Evolutionary conservation across 2,329 filamentous ascomycete genomes (phyloP), one percentile per base, ranked within the genome.

Genomic region (Calonectria montana): DNA sequence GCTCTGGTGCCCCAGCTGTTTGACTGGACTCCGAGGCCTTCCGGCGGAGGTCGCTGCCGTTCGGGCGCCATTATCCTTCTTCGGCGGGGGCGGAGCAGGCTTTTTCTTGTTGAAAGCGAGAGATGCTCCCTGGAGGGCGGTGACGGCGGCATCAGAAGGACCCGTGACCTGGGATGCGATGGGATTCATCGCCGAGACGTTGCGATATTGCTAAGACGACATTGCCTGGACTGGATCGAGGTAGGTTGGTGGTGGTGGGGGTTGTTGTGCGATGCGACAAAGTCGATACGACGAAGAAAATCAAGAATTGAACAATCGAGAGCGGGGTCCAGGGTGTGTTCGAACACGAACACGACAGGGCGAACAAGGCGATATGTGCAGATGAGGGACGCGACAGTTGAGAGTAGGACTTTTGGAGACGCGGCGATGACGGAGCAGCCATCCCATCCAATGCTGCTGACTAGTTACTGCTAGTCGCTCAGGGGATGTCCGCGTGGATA

Each of bases 91-190:
- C 25, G 76, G 74, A 45, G 75, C 75, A 12, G 79, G 78, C 63
- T 79, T 78, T 37, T 79, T 82, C 59, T 85, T 86, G 74, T 84
- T 83, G 73, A 91, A 91, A 23, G 89, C 89, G 29, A 91, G 84
- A 13, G 87, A 87, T 12, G 89, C 89, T 65, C 89, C 89, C 70
- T 83, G 86, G 68, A 91, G 82, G 62, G 88, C 88, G 61, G 88
- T 87, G 16, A 86, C 81, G 80, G 80, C 79, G 74, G 82, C 79
- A 73, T 84, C 79, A 65, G 80, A 79, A 65, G 80, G 78, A 66
- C 79, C 82, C 68, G 76, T 73, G 67, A 76, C 74, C 37, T 80
- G 79, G 53, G 75, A 73, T 63, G 77, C 81, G 78, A 80, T 80
- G 76, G 80, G 77, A 79, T 79, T 81, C 83, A 84, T 84, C 77